phyloP scores from a whole-genome alignment of 257 asterid genomes.

The Przewalskia tangutica region DNA sequence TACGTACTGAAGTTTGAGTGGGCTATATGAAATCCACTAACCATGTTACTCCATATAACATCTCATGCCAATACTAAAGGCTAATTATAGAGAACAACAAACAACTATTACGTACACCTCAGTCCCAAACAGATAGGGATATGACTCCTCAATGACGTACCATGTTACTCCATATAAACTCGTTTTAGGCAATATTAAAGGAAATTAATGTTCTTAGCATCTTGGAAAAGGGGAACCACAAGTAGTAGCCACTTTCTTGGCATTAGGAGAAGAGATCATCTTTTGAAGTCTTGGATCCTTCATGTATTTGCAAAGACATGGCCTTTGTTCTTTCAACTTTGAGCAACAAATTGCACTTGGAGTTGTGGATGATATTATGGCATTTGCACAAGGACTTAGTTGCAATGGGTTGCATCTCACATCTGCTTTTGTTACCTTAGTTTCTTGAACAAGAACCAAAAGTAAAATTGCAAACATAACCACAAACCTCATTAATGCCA shows the following conservation, averaged over 20 bases:
- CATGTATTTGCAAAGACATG: conserved; percentile 76
- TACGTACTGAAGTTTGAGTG: too few species aligned
- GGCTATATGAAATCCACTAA: neutral
- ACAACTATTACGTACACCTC: neutral
- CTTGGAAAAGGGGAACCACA: conserved; percentile 77
- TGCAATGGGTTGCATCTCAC: conserved; percentile 69
- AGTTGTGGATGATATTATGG: conserved; percentile 45
- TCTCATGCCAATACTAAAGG: neutral
- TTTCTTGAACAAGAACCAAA: conserved; percentile 20
- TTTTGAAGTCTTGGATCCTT: conserved; percentile 59
- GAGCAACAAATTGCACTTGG: conserved; percentile 48
- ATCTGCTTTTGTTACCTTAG: conserved; percentile 28
- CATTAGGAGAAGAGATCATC: conserved; percentile 75
- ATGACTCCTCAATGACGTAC: neutral
- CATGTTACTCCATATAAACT: neutral
- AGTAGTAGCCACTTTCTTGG: conserved; percentile 56
- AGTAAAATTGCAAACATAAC: conserved; percentile 21
- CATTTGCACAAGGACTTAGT: conserved; percentile 73
- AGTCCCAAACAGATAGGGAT: neutral
- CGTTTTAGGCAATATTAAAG: neutral
- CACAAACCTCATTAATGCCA: conserved; percentile 12
- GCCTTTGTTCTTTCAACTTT: conserved; percentile 64
- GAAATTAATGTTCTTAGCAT: conserved; percentile 24
- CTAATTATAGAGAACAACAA: neutral
- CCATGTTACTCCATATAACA: neutral